phyloP scores from a whole-genome alignment of 495 filamentous ascomycete genomes.

The Lineolata rhizophorae region DNA sequence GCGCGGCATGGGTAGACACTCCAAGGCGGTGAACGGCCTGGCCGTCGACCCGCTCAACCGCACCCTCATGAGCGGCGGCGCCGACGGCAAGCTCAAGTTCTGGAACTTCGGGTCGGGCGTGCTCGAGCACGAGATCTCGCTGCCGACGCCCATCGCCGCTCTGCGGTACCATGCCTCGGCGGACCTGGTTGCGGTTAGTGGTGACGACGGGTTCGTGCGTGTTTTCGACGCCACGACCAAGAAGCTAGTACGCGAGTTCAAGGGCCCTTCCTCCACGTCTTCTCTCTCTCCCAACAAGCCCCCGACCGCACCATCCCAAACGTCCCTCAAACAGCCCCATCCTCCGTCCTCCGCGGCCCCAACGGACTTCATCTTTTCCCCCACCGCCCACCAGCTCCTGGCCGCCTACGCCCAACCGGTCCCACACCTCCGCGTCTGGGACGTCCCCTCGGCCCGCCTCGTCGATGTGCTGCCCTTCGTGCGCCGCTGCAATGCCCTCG shows the following conservation, averaged over 20 bases:
- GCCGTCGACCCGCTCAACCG: slow-evolving; percentile 68
- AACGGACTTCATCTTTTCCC: slow-evolving; percentile 57
- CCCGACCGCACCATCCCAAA: too few species aligned
- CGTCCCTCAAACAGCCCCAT: not conserved
- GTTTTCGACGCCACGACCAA: slow-evolving; percentile 81
- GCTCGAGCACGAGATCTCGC: slow-evolving; percentile 63
- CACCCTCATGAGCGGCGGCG: slow-evolving; percentile 57
- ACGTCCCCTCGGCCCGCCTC: slow-evolving; percentile 82
- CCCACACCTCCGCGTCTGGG: slow-evolving; percentile 62
- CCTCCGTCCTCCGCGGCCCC: too few species aligned
- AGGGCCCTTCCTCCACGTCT: slow-evolving; percentile 36
- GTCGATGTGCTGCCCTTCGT: slow-evolving; percentile 69
- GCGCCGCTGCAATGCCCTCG: slow-evolving; percentile 55
- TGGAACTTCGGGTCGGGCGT: slow-evolving; percentile 77
- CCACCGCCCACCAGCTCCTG: slow-evolving; percentile 83
- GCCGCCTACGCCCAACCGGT: slow-evolving; percentile 59
- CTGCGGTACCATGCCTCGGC: slow-evolving; percentile 58
- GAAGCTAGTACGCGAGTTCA: slow-evolving; percentile 76
- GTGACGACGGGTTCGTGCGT: slow-evolving; percentile 71
- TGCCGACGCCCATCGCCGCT: slow-evolving; percentile 53
- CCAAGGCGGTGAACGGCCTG: slow-evolving; percentile 62
- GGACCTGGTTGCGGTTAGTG: slow-evolving; percentile 75
- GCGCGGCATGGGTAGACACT: slow-evolving; percentile 40
- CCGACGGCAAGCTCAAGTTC: slow-evolving; percentile 95
- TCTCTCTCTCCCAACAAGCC: too few species aligned